Base-by-base conservation (phyloP, 2,329 filamentous ascomycete species). In the Neofusicoccum cordaticola region DNA sequence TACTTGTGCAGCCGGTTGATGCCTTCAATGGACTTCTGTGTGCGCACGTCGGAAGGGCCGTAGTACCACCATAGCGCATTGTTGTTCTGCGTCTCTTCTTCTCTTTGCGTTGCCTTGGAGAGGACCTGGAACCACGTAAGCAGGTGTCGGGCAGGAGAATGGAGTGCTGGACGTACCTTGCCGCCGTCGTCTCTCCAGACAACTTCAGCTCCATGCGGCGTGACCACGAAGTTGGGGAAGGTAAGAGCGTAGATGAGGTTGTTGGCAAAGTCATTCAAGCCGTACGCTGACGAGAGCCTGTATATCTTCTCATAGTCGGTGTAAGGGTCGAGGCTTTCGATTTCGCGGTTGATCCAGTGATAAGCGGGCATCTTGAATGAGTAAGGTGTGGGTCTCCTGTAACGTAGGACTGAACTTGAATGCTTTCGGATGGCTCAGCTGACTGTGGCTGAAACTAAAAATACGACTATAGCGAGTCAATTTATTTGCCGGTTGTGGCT, bases 221-320 rank as follows among this genome's bases (percentile, higher is more conserved):
- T 61, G 27, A 61, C 57, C 4, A 61, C 57, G 9, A 61, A 61
- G 17, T 61, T 61, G 11, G 57, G 57, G n/a, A 61, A 61, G 17
- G 51, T 53, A 5, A 53, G 51, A 22, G 51, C 34, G 11, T 53
- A 53, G 34, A 53, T 53, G 17, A 53, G 51, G 5, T 53, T 53
- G 51, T 53, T 53, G n/a, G 51, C 51, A 9, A 53, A 53, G 35
- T 53, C 51, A 19, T 53, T 53, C 9, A 53, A 17, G 6, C 51
- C 35, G 35, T 53, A 53, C 11, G 8, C 35, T 3, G 51, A 22
- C 7, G 51, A 41, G 4, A 53, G 51, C 8, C 51, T n/a, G 12
- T 41, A 41, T 5, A 53, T 53, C 11, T 15, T 19, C 35, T 53
- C 51, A 17, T 53, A 53, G 35, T 53, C 51, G n/a, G 35, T 53